Evolutionary conservation across 768 basidiomycete genomes (phyloP).

Genomic region (Dioszegia crocea): DNA sequence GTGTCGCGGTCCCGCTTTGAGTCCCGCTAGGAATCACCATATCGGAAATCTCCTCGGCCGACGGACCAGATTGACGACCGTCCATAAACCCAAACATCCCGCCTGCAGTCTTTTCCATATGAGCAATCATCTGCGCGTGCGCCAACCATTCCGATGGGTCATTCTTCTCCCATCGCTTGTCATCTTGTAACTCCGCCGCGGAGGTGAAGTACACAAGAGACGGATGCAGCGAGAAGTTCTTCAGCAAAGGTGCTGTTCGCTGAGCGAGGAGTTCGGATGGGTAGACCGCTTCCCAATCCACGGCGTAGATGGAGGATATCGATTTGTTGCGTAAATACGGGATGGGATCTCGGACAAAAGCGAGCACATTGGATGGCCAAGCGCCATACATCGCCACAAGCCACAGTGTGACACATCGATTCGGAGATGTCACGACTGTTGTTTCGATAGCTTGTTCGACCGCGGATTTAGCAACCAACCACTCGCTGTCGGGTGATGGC

Average conservation of each 20-base stretch:
- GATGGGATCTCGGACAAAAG: constrained; percentile 68
- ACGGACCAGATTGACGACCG: neutral
- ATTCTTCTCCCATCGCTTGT: constrained; percentile 61
- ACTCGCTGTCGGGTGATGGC: constrained; percentile 14
- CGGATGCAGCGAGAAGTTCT: constrained; percentile 70
- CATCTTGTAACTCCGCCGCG: constrained; percentile 60
- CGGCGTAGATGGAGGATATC: constrained; percentile 61
- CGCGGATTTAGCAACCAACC: constrained; percentile 23
- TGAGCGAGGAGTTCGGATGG: constrained; percentile 67
- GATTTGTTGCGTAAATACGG: constrained; percentile 59
- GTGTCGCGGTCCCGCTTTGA: constrained; percentile 1
- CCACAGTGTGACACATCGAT: constrained; percentile 17
- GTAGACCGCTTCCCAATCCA: constrained; percentile 67
- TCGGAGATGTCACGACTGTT: neutral
- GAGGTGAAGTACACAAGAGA: constrained; percentile 66
- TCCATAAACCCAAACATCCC: constrained; percentile 25
- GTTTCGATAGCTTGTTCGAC: constrained; percentile 7
- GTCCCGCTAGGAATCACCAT: neutral
- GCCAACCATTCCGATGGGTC: constrained; percentile 44
- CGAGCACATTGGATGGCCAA: constrained; percentile 81
- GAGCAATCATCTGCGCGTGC: constrained; percentile 29
- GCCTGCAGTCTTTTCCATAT: constrained; percentile 20
- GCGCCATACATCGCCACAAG: constrained; percentile 66
- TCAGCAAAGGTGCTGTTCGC: constrained; percentile 58
- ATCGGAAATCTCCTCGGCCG: constrained; percentile 7